A percentile compares a stretch with the other conserved stretches of the same genome.
Conservation (phyloP, 139 green algal genomes). For the Picochlorum sp. region DNA sequence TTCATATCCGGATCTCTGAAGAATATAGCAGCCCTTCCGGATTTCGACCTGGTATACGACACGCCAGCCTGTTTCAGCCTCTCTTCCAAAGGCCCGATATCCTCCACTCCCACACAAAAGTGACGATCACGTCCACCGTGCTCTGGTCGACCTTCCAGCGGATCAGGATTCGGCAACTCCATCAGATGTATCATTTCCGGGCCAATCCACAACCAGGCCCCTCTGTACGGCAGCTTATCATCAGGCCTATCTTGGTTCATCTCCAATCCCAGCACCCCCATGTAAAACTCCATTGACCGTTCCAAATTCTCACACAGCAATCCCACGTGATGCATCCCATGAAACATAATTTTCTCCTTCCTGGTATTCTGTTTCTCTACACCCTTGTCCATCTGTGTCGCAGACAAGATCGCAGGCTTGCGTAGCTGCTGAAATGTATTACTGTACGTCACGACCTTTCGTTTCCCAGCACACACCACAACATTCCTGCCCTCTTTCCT, state of each 20-base stretch:
- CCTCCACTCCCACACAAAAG: slow-evolving; percentile 63
- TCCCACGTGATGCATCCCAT: slow-evolving; percentile 80
- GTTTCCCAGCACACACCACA: no score
- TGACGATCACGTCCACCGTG: slow-evolving; percentile 80
- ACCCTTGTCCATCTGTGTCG: neutral
- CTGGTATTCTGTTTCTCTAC: neutral
- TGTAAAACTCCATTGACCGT: slow-evolving; percentile 68
- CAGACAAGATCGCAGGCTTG: no score
- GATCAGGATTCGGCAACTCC: slow-evolving; percentile 84
- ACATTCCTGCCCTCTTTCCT: no score
- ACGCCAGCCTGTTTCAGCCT: slow-evolving; percentile 46
- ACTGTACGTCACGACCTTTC: no score
- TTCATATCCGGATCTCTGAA: slow-evolving; percentile 78
- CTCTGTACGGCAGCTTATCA: slow-evolving; percentile 75
- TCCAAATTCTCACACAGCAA: slow-evolving; percentile 72
- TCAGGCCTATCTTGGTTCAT: slow-evolving; percentile 75
- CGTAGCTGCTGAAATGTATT: no score
- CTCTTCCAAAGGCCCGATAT: slow-evolving; percentile 44
- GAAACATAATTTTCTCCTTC: slow-evolving; percentile 30
- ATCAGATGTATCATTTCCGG: slow-evolving; percentile 87
- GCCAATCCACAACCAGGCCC: slow-evolving; percentile 75
- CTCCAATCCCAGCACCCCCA: slow-evolving; percentile 50
- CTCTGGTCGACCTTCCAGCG: slow-evolving; percentile 36
- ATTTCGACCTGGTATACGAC: slow-evolving; percentile 63
- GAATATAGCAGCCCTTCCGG: slow-evolving; percentile 70